Evolutionary conservation across 2,329 filamentous ascomycete genomes (phyloP).

Genomic region (Monosporascus sp.): DNA sequence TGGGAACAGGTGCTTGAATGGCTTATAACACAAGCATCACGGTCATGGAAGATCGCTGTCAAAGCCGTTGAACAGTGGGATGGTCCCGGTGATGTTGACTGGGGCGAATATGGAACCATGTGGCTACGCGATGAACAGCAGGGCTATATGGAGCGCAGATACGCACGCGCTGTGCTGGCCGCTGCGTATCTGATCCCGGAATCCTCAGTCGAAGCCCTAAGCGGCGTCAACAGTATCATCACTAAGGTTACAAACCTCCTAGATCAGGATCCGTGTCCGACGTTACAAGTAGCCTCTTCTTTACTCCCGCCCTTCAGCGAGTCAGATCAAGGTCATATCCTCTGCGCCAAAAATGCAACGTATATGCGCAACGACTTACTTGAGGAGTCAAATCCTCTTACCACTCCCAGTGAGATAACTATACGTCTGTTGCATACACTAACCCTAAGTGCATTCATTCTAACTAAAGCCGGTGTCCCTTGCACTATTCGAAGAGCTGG

Average conservation of each 20-base stretch:
- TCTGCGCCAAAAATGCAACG: slow-evolving; percentile 36
- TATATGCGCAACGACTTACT: slow-evolving; percentile 52
- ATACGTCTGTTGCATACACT: slow-evolving; percentile 59
- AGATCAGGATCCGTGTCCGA: slow-evolving; percentile 52
- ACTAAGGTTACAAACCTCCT: slow-evolving; percentile 55
- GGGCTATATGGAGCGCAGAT: slow-evolving; percentile 56
- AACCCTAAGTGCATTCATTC: slow-evolving; percentile 54
- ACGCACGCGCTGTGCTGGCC: slow-evolving; percentile 64
- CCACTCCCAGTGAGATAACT: slow-evolving; percentile 51
- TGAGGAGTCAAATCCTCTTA: slow-evolving; percentile 58
- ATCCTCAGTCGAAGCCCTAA: slow-evolving; percentile 52
- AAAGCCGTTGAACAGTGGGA: slow-evolving; percentile 67
- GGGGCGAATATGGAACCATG: slow-evolving; percentile 53
- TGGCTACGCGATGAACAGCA: slow-evolving; percentile 59
- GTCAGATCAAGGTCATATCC: slow-evolving; percentile 26
- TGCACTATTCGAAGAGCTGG: slow-evolving; percentile 50
- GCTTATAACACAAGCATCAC: slow-evolving; percentile 56
- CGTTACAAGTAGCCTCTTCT: slow-evolving; percentile 43
- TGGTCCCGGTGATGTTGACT: slow-evolving; percentile 65
- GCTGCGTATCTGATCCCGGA: slow-evolving; percentile 63
- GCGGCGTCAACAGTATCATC: slow-evolving; percentile 56
- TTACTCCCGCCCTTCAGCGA: slow-evolving; percentile 38
- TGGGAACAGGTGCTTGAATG: slow-evolving; percentile 69
- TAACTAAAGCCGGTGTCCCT: slow-evolving; percentile 45
- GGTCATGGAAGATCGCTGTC: slow-evolving; percentile 58